Conservation (phyloP, 768 basidiomycete genomes). For the Lactifluus pinguis region DNA sequence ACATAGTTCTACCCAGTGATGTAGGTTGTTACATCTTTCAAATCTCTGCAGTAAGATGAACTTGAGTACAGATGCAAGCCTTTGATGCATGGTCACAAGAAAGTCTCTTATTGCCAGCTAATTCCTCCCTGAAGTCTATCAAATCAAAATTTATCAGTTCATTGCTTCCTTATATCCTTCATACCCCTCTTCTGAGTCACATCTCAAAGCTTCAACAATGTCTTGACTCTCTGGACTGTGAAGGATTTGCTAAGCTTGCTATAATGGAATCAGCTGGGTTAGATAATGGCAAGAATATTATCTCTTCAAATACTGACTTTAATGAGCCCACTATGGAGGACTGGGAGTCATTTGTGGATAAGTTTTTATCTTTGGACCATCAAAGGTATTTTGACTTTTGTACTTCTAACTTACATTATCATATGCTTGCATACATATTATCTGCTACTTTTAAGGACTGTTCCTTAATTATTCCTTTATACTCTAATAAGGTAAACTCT, state of each 20-base stretch:
- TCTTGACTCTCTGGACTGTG: constrained; percentile 15
- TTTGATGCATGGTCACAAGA: constrained; percentile 12
- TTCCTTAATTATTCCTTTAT: constrained; percentile 51
- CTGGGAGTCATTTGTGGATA: constrained; percentile 54
- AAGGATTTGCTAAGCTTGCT: constrained; percentile 11
- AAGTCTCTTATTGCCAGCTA: not conserved
- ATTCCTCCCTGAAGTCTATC: constrained; percentile 20
- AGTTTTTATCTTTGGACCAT: constrained; percentile 35
- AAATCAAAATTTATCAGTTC: constrained; percentile 43
- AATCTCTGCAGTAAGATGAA: not conserved
- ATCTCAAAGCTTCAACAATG: constrained; percentile 11
- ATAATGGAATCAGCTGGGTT: not conserved
- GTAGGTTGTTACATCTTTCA: constrained; percentile 32
- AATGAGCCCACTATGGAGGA: constrained; percentile 53
- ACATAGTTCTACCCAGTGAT: constrained; percentile 45
- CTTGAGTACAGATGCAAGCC: constrained; percentile 1
- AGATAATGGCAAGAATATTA: not conserved
- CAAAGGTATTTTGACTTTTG: constrained; percentile 33
- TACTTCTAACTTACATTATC: constrained; percentile 45
- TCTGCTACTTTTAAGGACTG: constrained; percentile 97
- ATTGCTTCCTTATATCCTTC: constrained; percentile 40
- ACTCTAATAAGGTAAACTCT: constrained; percentile 25
- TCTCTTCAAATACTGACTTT: not conserved
- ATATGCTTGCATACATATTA: constrained; percentile 68
- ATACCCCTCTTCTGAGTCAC: constrained; percentile 26